Percentiles rank a stretch among this genome's conserved stretches.
Conservation (phyloP, 2,329 filamentous ascomycete genomes). For the Daldinia sp. region DNA sequence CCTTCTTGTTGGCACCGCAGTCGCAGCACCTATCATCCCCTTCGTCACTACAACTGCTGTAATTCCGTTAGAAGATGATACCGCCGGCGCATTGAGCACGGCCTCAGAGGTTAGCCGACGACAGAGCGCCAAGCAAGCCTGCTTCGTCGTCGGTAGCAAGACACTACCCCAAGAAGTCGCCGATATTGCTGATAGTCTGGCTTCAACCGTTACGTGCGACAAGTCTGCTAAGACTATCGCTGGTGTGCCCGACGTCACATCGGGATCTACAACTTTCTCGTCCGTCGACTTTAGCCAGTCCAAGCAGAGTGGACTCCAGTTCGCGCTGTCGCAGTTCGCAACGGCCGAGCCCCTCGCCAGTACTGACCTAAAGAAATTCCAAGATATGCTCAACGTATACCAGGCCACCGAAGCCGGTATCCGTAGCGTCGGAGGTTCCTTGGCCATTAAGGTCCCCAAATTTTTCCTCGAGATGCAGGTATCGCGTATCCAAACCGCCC, state of each 20-base stretch:
- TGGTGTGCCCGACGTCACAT: conserved; percentile 64
- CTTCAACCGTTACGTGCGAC: conserved; percentile 59
- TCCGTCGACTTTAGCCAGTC: conserved; percentile 64
- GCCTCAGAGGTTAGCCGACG: conserved; percentile 7
- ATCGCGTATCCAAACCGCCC: conserved; percentile 65
- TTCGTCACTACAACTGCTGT: conserved; percentile 29
- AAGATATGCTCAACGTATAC: conserved; percentile 64
- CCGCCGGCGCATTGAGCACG: neutral
- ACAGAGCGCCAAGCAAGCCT: conserved; percentile 46
- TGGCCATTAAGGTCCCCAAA: conserved; percentile 69
- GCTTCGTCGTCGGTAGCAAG: conserved; percentile 62
- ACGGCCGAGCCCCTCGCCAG: conserved; percentile 58
- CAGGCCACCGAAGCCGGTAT: conserved; percentile 67
- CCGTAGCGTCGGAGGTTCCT: conserved; percentile 59
- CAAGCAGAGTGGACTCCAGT: conserved; percentile 57
- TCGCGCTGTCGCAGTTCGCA: conserved; percentile 62
- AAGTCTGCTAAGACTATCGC: conserved; percentile 56
- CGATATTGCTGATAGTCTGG: conserved; percentile 53
- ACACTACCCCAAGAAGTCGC: conserved; percentile 60
- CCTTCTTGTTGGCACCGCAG: conserved; percentile 26
- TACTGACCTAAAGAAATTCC: conserved; percentile 60
- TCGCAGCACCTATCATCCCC: conserved; percentile 37
- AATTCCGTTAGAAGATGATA: conserved; percentile 21
- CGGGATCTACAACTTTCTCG: conserved; percentile 60
- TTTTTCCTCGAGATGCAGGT: conserved; percentile 70